phyloP scores from a whole-genome alignment of 257 asterid genomes.

The Plectranthus barbatus region DNA sequence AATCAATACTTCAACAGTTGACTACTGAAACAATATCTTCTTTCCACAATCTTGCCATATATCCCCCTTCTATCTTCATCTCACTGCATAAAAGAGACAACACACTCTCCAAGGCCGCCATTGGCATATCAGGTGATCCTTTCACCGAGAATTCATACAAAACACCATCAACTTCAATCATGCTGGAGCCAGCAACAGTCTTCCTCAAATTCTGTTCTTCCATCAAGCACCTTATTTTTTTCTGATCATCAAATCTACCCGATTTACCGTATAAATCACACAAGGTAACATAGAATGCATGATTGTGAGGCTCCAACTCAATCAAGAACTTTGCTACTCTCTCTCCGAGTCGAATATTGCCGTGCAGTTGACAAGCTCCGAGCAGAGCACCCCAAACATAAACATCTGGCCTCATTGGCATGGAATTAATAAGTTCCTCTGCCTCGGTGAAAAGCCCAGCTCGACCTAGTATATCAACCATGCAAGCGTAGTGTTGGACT shows the following conservation, averaged over 20 bases:
- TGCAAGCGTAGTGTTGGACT: conserved; percentile 68
- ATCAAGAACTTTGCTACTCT: conserved; percentile 47
- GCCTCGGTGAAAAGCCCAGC: conserved; percentile 70
- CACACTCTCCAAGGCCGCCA: conserved; percentile 26
- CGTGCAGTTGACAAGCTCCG: conserved; percentile 75
- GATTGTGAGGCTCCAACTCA: conserved; percentile 52
- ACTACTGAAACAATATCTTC: too few species aligned
- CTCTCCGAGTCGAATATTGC: conserved; percentile 53
- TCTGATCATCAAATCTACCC: conserved; percentile 46
- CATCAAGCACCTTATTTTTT: conserved; percentile 50
- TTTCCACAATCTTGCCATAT: neutral
- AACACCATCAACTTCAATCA: conserved; percentile 56
- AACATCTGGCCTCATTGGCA: conserved; percentile 71
- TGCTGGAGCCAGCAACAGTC: conserved; percentile 60
- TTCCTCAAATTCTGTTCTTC: conserved; percentile 39
- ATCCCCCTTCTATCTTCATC: conserved; percentile 34
- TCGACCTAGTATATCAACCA: conserved; percentile 63
- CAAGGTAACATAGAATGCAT: conserved; percentile 57
- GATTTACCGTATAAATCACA: conserved; percentile 67
- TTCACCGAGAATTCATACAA: conserved; percentile 53
- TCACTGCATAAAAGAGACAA: conserved; percentile 31
- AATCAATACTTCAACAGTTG: too few species aligned
- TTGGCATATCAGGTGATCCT: conserved; percentile 41
- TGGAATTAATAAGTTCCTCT: conserved; percentile 39
- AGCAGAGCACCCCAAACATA: conserved; percentile 82